Conservation (phyloP, 2,329 filamentous ascomycete genomes). For the Fusarium pilosicola region DNA sequence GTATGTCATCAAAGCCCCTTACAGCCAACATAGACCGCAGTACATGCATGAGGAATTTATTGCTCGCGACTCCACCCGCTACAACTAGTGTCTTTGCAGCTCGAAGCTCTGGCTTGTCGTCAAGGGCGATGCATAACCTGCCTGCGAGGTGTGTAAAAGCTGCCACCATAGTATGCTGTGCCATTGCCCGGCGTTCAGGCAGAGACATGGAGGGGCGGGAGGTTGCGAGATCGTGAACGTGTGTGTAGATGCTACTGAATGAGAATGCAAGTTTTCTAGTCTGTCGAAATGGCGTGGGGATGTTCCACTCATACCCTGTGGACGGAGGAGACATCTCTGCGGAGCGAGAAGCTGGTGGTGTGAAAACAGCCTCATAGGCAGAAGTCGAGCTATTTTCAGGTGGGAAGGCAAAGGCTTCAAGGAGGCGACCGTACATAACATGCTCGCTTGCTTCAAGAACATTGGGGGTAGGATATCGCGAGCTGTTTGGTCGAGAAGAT, state of each 20-base stretch:
- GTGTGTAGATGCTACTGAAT: conserved; percentile 75
- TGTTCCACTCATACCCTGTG: conserved; percentile 65
- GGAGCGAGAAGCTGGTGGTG: conserved; percentile 64
- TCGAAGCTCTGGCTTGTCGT: conserved; percentile 45
- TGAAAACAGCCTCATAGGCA: conserved; percentile 60
- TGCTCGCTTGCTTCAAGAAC: conserved; percentile 64
- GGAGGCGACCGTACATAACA: conserved; percentile 81
- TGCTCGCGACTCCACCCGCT: conserved; percentile 90
- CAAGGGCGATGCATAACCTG: conserved; percentile 75
- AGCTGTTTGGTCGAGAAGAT: conserved; percentile 88
- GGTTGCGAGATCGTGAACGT: conserved; percentile 57
- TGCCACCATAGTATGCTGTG: conserved; percentile 77
- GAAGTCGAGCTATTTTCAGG: conserved; percentile 10
- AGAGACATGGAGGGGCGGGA: conserved; percentile 56
- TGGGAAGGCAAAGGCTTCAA: conserved; percentile 84
- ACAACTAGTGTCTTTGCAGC: conserved; percentile 75
- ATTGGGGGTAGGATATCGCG: conserved; percentile 75
- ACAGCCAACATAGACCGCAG: conserved; percentile 66
- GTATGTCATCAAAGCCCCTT: conserved; percentile 70
- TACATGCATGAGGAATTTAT: conserved; percentile 79
- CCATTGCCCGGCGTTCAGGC: conserved; percentile 74
- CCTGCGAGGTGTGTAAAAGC: conserved; percentile 89
- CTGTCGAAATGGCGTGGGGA: conserved; percentile 73
- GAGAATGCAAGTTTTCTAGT: conserved; percentile 72
- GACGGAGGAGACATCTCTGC: conserved; percentile 63